A percentile compares a stretch with the other conserved stretches of the same genome.
Conservation (phyloP, 805 yeast species). For the Sugiyamaella smithiae region DNA sequence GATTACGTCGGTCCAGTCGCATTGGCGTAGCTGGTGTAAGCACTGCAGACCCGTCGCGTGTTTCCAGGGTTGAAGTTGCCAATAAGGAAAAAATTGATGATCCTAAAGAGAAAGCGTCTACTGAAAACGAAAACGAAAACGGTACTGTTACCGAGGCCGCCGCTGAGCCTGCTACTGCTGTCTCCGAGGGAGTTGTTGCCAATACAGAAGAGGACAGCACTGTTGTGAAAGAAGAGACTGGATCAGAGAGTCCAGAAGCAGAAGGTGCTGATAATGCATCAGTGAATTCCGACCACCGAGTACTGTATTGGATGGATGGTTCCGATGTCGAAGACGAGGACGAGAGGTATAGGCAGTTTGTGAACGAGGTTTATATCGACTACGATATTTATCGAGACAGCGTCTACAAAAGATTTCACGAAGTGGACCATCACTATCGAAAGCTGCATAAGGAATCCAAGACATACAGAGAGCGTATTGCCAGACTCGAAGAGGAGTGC, state of each 20-base stretch:
- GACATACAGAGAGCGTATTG: conserved; percentile 39
- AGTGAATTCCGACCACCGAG: conserved; percentile 16
- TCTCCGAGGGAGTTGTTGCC: background rate
- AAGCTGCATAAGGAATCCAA: conserved; percentile 73
- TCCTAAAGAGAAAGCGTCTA: background rate
- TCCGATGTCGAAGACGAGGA: conserved; percentile 30
- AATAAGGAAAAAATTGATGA: background rate
- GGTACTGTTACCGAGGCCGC: background rate
- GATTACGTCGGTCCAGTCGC: conserved; percentile 34
- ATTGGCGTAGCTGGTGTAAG: conserved; percentile 6
- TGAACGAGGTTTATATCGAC: conserved; percentile 35
- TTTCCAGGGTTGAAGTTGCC: too few relatives aligned
- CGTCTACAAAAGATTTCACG: conserved; percentile 74
- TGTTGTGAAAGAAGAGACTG: conserved; percentile 1
- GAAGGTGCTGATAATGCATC: conserved; percentile 7
- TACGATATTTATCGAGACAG: conserved; percentile 41
- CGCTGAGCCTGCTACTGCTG: background rate
- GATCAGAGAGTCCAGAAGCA: conserved; percentile 6
- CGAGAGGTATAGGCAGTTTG: conserved; percentile 24
- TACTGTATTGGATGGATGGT: conserved; percentile 50
- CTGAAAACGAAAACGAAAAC: background rate
- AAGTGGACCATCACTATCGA: conserved; percentile 87
- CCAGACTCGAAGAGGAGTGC: conserved; percentile 31
- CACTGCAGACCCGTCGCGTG: too few relatives aligned
- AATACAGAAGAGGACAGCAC: background rate